Conservation (phyloP, 108 stramenopile genomes). For the Cyclotella kingstonii region DNA sequence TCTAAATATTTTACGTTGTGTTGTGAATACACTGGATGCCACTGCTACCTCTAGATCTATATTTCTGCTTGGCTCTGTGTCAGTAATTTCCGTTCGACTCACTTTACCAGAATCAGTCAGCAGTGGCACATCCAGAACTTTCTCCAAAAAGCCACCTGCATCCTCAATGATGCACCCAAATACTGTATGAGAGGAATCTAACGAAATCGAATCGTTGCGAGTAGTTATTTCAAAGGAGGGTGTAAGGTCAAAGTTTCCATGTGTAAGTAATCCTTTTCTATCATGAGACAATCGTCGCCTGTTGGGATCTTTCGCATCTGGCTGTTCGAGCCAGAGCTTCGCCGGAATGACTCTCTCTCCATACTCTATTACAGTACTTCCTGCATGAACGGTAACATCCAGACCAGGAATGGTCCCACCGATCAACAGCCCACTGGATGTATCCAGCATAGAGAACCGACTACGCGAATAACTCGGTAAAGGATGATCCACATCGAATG, state of each 20-base stretch:
- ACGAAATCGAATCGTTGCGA: slow-evolving; percentile 33
- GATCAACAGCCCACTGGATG: slow-evolving; percentile 62
- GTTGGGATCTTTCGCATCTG: not conserved
- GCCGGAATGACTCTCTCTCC: slow-evolving; percentile 67
- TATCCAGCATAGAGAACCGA: slow-evolving; percentile 57
- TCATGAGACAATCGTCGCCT: slow-evolving; percentile 43
- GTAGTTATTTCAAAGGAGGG: slow-evolving; percentile 86
- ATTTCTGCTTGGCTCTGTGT: not conserved
- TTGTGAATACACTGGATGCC: slow-evolving; percentile 67
- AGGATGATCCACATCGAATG: slow-evolving; percentile 58
- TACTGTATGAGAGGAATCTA: slow-evolving; percentile 73
- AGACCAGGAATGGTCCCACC: slow-evolving; percentile 75
- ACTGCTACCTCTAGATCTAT: slow-evolving; percentile 32
- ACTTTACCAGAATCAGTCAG: slow-evolving; percentile 39
- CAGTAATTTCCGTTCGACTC: slow-evolving; percentile 22
- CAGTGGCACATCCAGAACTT: slow-evolving; percentile 58
- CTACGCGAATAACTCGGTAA: slow-evolving; percentile 64
- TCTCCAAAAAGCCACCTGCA: slow-evolving; percentile 52
- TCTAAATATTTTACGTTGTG: slow-evolving; percentile 77
- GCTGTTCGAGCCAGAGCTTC: slow-evolving; percentile 73
- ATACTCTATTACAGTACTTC: slow-evolving; percentile 60
- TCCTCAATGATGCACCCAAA: slow-evolving; percentile 76
- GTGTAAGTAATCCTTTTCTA: slow-evolving; percentile 70
- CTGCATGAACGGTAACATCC: slow-evolving; percentile 59
- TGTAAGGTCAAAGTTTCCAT: slow-evolving; percentile 61